Conservation (phyloP, 2,329 filamentous ascomycete genomes). For the Stachybotrys elegans region DNA sequence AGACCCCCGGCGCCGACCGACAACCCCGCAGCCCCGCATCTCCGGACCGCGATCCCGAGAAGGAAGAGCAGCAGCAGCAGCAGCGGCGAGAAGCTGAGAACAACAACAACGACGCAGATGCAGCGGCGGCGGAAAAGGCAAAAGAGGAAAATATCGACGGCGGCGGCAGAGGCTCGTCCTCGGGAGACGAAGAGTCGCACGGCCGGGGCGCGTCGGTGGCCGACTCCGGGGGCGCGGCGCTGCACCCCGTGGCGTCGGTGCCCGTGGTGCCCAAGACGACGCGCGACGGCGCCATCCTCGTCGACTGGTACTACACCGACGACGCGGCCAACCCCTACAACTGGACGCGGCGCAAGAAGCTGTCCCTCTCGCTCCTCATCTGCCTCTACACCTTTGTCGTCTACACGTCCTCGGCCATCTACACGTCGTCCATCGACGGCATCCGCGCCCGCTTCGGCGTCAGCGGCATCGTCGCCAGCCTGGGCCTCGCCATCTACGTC, state of each 20-base stretch:
- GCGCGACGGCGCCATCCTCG: constrained; percentile 44
- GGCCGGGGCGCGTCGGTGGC: constrained; percentile 29
- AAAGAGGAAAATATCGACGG: too few relatives aligned
- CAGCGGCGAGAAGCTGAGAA: too few relatives aligned
- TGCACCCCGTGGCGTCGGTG: constrained; percentile 40
- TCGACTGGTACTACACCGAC: constrained; percentile 51
- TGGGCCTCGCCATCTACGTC: constrained; percentile 59
- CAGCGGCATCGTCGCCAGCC: constrained; percentile 42
- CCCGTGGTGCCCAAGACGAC: constrained; percentile 44
- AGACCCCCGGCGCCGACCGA: too few relatives aligned
- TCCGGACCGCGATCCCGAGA: too few relatives aligned
- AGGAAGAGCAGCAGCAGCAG: too few relatives aligned
- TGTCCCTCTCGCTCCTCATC: constrained; percentile 37
- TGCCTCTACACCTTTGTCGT: constrained; percentile 57
- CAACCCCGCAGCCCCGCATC: too few relatives aligned
- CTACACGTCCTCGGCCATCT: constrained; percentile 44
- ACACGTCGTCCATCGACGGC: constrained; percentile 38
- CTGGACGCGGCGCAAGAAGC: constrained; percentile 40
- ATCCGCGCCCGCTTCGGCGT: constrained; percentile 51
- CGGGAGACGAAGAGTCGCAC: constrained; percentile 11
- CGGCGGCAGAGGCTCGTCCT: too few relatives aligned
- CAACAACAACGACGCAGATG: too few relatives aligned
- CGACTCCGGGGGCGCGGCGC: constrained; percentile 10
- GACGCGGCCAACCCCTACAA: constrained; percentile 53
- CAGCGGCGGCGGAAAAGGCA: too few relatives aligned